Conservation (phyloP, 1,284 basidiomycete genomes). For the Heterobasidion parviporum region DNA sequence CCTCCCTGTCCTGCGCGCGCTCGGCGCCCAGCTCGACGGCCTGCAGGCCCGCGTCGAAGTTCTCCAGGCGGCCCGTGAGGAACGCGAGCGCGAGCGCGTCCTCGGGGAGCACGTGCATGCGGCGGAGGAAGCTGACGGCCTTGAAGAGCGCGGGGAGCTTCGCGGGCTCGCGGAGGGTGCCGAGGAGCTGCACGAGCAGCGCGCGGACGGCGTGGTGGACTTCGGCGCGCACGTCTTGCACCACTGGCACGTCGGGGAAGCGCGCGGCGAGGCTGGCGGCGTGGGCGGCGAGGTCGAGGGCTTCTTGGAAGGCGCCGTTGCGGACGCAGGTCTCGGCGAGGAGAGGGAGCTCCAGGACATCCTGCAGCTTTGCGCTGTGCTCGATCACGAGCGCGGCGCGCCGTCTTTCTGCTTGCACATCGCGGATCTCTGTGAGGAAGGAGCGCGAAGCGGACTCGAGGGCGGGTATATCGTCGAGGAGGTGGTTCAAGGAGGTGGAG, state of each 20-base stretch:
- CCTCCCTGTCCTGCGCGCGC: conserved; percentile 51
- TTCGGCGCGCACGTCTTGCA: conserved; percentile 58
- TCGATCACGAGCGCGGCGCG: conserved; percentile 78
- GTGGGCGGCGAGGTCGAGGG: conserved; percentile 74
- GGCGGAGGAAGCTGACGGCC: conserved; percentile 76
- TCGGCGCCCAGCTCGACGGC: conserved; percentile 25
- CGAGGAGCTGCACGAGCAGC: conserved; percentile 73
- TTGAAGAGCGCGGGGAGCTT: conserved; percentile 89
- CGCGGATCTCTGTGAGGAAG: conserved; percentile 51
- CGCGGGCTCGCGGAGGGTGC: conserved; percentile 73
- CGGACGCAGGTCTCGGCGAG: conserved; percentile 89
- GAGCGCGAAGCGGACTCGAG: conserved; percentile 61
- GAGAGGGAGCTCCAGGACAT: conserved; percentile 83
- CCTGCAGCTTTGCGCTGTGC: conserved; percentile 85
- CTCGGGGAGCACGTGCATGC: conserved; percentile 61
- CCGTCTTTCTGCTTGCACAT: conserved; percentile 56
- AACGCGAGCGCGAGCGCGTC: conserved; percentile 62
- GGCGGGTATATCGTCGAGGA: conserved; percentile 64
- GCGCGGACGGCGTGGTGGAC: conserved; percentile 67
- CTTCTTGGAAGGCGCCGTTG: conserved; percentile 87
- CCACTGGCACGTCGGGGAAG: conserved; percentile 33
- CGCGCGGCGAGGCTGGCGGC: conserved; percentile 37
- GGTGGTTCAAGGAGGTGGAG: conserved; percentile 55
- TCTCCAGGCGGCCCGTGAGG: conserved; percentile 51
- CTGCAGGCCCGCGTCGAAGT: conserved; percentile 38